Base-by-base conservation (phyloP, 2,329 filamentous ascomycete genomes). In the Fusarium transvaalense region DNA sequence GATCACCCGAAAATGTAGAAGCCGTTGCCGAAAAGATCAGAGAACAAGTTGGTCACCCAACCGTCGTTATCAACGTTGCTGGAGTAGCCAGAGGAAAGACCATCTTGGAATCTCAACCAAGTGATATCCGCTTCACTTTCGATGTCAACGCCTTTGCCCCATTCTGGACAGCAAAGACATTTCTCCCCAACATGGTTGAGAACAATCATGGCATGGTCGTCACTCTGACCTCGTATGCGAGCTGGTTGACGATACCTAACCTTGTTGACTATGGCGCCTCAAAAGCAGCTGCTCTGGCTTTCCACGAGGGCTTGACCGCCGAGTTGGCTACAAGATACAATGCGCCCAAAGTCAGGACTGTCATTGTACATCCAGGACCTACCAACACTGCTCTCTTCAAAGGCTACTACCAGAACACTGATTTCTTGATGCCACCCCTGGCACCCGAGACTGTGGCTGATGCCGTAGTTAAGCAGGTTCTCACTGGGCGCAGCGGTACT, bases 61-160 rank as follows among this genome's bases (percentile, higher is more conserved):
- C 90, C 0, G 81, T 93, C 64, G 81, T 93, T 6, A 89, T 92
- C 80, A 91, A 92, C 81, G 92, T 92, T 74, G 90, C 91, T 10
- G 90, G 90, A 63, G 84, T 91, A 29, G 86, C 83, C 17, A 84
- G 84, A 58, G 89, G 88, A 63, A 87, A 87, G 68, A 85, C 83
- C 7, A 84, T 94, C 66, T 82, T 93, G 46, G 82, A 85, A 29
- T 77, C 83, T 23, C 83, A 83, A 2, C 86, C 89, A 52, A 81
- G 80, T 21, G 86, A 89, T 68, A 82, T 91, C 66, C 85, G 86
- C 37, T 86, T 89, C 71, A 91, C 89, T 52, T 92, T 93, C 76
- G 88, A 89, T 61, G 88, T 93, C 71, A 94, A 93, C 78, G 82
- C 88, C 0, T 76, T 93, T 32, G 83, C 88, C 4, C 90, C 91